Conservation (phyloP, 139 green algal species). For the Volvox africanus region DNA sequence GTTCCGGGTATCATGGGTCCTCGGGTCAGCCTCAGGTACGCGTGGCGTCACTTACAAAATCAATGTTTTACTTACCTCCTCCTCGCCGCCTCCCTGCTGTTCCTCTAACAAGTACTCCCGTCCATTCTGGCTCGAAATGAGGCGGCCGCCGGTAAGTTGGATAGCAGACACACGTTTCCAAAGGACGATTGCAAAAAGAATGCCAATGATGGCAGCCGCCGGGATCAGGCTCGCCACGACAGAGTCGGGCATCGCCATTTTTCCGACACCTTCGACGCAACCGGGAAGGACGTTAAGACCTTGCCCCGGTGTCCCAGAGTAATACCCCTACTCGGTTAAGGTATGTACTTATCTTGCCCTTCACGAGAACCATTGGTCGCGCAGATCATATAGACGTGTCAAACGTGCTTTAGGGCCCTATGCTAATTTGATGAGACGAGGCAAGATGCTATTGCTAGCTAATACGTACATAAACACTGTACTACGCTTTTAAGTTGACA, state of each 20-base stretch:
- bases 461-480: too few relatives aligned
- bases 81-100: slow-evolving; percentile 44
- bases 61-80: slow-evolving; percentile 33
- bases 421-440: too few relatives aligned
- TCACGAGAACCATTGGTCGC: too few relatives aligned
- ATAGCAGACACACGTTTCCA: slow-evolving; percentile 74
- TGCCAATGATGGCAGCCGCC: slow-evolving; percentile 61
- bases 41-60: neutral
- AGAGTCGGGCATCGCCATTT: slow-evolving; percentile 19
- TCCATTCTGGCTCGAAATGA: slow-evolving; percentile 69
- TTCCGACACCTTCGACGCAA: neutral
- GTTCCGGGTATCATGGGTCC: neutral
- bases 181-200: slow-evolving; percentile 79
- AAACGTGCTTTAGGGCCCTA: too few relatives aligned
- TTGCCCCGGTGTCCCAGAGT: too few relatives aligned
- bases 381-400: too few relatives aligned
- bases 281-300: neutral
- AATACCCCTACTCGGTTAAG: too few relatives aligned
- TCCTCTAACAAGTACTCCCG: slow-evolving; percentile 86
- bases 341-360: too few relatives aligned
- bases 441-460: too few relatives aligned
- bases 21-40: too few relatives aligned
- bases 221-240: slow-evolving; percentile 64
- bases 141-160: slow-evolving; percentile 62
- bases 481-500: too few relatives aligned